These are phyloP conservation scores for Paracoccidioides brasiliensis DNA, from an alignment of 2,329 filamentous ascomycete genomes.

Conservation along the genomic window DNA sequence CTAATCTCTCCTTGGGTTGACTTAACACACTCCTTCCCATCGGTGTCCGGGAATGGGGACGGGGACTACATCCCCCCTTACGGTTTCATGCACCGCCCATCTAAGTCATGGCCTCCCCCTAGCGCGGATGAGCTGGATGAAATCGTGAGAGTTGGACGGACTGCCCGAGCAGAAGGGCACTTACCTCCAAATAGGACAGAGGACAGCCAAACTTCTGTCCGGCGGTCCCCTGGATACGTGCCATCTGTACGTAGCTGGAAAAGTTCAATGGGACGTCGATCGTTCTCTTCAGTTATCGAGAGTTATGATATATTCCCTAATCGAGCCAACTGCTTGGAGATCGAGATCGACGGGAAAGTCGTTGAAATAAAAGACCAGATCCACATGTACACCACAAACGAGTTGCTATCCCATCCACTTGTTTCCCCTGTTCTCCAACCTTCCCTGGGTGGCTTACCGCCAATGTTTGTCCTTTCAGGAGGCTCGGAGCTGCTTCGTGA, in stretches of 20 bases:
- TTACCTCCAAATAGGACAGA: not conserved
- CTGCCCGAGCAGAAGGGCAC: constrained; percentile 12
- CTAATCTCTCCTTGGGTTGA: constrained; percentile 95
- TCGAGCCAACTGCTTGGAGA: constrained; percentile 39
- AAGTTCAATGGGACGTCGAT: not conserved
- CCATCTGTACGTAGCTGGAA: not conserved
- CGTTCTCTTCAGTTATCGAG: not conserved
- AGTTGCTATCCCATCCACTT: constrained; percentile 70
- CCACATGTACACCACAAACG: constrained; percentile 75
- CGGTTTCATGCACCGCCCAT: constrained; percentile 86
- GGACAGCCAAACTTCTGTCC: not conserved
- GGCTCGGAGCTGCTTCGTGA: constrained; percentile 83
- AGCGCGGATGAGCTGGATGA: constrained; percentile 57
- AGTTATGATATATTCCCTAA: constrained; percentile 7
- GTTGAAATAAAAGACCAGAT: constrained; percentile 81
- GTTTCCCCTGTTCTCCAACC: constrained; percentile 83
- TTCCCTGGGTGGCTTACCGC: constrained; percentile 77
- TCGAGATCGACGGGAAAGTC: constrained; percentile 57
- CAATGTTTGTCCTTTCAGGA: constrained; percentile 72
- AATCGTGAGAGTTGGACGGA: constrained; percentile 37
- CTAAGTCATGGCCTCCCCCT: constrained; percentile 81
- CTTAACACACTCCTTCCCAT: constrained; percentile 88
- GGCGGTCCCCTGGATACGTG: not conserved
- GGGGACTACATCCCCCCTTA: constrained; percentile 78
- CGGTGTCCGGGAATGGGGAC: constrained; percentile 57